Evolutionary conservation across 2,329 filamentous ascomycete genomes (phyloP).

Genomic region (Penicillium decumbens): DNA sequence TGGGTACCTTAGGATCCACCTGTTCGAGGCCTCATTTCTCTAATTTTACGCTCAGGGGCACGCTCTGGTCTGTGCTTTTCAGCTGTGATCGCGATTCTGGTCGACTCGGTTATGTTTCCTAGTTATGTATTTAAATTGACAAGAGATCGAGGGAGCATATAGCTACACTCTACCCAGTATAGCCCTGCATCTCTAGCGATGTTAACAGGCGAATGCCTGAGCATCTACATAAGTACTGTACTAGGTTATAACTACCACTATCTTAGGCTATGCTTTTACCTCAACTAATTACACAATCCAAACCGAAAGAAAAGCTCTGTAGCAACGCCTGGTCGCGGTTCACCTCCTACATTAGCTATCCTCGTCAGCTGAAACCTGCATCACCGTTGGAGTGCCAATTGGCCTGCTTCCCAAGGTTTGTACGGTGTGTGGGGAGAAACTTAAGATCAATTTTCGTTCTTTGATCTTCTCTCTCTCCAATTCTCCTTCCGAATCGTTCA

Average conservation of each 20-base stretch:
- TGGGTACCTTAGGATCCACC: conserved; percentile 7
- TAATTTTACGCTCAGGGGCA: conserved; percentile 15
- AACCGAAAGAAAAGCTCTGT: not conserved
- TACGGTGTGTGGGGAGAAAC: conserved; percentile 7
- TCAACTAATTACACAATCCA: not conserved
- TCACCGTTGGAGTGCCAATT: conserved; percentile 1
- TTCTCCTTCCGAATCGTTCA: not conserved
- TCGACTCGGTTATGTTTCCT: not conserved
- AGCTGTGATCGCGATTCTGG: not conserved
- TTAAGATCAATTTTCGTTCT: conserved; percentile 11
- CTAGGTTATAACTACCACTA: too few species aligned
- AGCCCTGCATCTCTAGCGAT: too few species aligned
- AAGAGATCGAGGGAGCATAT: too few species aligned
- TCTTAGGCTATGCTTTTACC: not conserved
- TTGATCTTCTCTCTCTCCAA: not conserved
- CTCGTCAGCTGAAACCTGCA: conserved; percentile 2
- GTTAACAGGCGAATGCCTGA: too few species aligned
- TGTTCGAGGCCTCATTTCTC: conserved; percentile 14
- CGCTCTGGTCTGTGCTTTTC: conserved; percentile 15
- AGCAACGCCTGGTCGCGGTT: not conserved
- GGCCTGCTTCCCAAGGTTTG: not conserved
- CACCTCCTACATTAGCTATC: conserved; percentile 1
- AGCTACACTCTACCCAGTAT: too few species aligned
- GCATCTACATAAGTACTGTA: too few species aligned
- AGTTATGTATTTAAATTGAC: too few species aligned